These are phyloP conservation scores for Elongisporangium undulatum DNA, from an alignment of 352 stramenopile genomes.

Conservation along the genomic window DNA sequence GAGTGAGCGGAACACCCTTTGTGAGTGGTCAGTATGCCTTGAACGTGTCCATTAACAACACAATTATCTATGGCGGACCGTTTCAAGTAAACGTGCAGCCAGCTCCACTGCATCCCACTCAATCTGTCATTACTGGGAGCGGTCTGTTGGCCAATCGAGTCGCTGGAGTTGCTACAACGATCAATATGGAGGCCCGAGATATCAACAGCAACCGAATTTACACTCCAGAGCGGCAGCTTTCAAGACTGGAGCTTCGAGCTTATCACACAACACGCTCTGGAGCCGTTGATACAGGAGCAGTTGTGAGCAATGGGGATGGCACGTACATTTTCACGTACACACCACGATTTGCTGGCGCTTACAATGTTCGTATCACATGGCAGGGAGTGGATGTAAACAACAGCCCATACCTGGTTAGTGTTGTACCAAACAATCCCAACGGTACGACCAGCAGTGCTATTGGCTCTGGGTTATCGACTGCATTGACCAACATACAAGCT, in stretches of 20 bases:
- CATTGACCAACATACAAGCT: slow-evolving; percentile 51
- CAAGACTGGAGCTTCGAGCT: slow-evolving; percentile 29
- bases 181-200: slow-evolving; percentile 45
- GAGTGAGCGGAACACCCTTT: slow-evolving; percentile 22
- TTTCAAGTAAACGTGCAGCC: slow-evolving; percentile 41
- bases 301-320: slow-evolving; percentile 44
- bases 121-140: slow-evolving; percentile 37
- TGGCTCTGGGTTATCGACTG: slow-evolving; percentile 26
- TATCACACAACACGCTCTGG: slow-evolving; percentile 19
- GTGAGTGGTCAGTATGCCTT: slow-evolving; percentile 55
- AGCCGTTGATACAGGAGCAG: slow-evolving; percentile 22
- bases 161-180: slow-evolving; percentile 32
- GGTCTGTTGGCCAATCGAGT: slow-evolving; percentile 40
- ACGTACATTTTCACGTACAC: slow-evolving; percentile 47
- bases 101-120: slow-evolving; percentile 27
- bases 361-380: slow-evolving; percentile 40
- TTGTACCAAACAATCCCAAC: slow-evolving; percentile 37
- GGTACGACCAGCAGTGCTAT: slow-evolving; percentile 36
- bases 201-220: slow-evolving; percentile 57
- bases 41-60: slow-evolving; percentile 35
- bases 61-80: slow-evolving; percentile 28
- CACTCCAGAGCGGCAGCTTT: slow-evolving; percentile 10
- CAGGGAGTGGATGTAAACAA: slow-evolving; percentile 43
- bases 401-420: slow-evolving; percentile 52
- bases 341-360: slow-evolving; percentile 33